Evolutionary conservation across 257 asterid species (phyloP), one percentile per base, ranked within the genome.

Genomic region (Solanum medicagineum): DNA sequence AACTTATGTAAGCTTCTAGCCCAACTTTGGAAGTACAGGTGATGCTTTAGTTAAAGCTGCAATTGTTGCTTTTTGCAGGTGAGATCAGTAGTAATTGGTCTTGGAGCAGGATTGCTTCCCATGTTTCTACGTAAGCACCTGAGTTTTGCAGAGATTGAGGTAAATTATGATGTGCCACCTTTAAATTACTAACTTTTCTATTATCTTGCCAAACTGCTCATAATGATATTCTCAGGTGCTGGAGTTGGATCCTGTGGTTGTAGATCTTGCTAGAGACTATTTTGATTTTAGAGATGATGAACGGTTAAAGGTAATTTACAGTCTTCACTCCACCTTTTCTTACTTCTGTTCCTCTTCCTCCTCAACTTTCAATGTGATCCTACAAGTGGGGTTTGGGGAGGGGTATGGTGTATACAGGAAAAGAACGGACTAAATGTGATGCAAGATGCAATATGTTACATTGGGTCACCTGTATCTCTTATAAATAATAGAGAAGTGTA

Each of bases 91-190:
- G 92, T 95, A 86, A 90, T 97, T 88, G 99, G 99, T 88, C 95
- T 97, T 79, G 99, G 99, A 87, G 99, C 99, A 49, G 99, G 99
- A 86, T 79, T 93, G 63, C 96, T 97, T 85, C 99, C 99, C 42
- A 97, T 93, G 99, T 97, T 95, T 90, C 93, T 97, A 86, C 92
- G 84, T 86, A 92, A 86, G 83, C 89, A 88, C 88, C 89, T 92
- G 69, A 93, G 93, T 56, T 84, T 89, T 88, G 86, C 93, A 19
- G 89, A 89, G 57, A 90, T 93, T 77, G 93, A 92, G 97, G 99
- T 97, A 86, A 83, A 85, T 70, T 74, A 59, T 10, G 70, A 59
- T 84, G 14, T 36, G 32, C 17, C 17, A 11, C 36, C 73, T 32
- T 0, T 74, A 44, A 73, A n/a, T 45, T n/a, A 73, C 7, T n/a